Evolutionary conservation across 345 rosid genomes (phyloP), one percentile per base, ranked within the genome.

Genomic region (Cardamine chenopodiifolia): DNA sequence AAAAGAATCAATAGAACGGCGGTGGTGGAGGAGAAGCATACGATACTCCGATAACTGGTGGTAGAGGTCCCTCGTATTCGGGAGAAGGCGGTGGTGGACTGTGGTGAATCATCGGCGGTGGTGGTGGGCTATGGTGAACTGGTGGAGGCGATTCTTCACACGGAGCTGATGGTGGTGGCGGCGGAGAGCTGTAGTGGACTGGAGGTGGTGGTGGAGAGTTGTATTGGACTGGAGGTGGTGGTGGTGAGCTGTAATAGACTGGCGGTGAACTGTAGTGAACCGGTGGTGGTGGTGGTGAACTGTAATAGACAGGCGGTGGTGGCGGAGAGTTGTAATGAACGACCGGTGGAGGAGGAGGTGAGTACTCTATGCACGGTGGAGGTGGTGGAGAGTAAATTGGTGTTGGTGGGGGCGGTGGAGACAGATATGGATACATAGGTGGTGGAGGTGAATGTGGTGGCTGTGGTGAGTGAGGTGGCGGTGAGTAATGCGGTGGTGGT

Each of bases 1-100:
- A 77, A 89, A 90, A 84, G 88, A 93, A 90, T 93, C 88, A 93
- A 84, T 93, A 93, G 80, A 82, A 89, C 69, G 92, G 93, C 15
- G 98, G 98, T 40, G 97, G 98, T 17, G 98, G 98, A 61, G 98
- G 97, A 10, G 98, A 92, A 28, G 96, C 94, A 37, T 92, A 92
- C 60, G 96, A 80, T 6, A 91, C 81, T 59, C 96, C 97, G 8
- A 68, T 60, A 12, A 91, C 76, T 12, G 97, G 96, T 8, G 97
- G 97, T 84, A 91, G 77, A 62, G 97, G 97, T 63, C 91, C 97
- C 57, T 85, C 88, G 20, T 87, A 87, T 25, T 78, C 87, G 1
- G 96, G 95, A 47, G 90, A 74, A 0, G 93, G 90, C 29, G 96
- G 93, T 8, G 86, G 85, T 2, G 83, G 82, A 69, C 39, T 42